Evolutionary conservation across 2,329 filamentous ascomycete species (phyloP), one percentile per base, ranked within the genome.

Genomic region (Talaromyces amestolkiae): DNA sequence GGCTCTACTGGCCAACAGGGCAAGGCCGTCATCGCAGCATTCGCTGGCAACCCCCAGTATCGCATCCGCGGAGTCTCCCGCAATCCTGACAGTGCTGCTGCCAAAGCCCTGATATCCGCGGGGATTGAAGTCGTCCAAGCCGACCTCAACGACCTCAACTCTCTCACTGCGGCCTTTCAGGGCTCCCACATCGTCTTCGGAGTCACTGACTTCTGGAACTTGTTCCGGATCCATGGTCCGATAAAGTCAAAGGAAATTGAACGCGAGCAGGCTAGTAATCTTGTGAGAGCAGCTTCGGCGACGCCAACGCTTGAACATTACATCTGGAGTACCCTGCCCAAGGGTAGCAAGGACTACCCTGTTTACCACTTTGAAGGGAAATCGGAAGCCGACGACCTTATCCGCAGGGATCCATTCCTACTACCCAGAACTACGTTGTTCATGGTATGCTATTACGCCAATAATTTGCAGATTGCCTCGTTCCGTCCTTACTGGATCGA

Each of bases 111-210:
- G 3, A 61, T 63, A 8, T 61, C 60, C 11, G 58, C 67, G 22
- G 76, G 76, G 1, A 72, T 72, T 19, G 72, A 74, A 35, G 39
- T 78, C 1, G 68, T 76, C 1, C 27, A 68, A 35, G 76, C 70
- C 1, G 69, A 78, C 43, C 67, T 77, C 3, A 61, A 70, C 35
- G 73, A 77, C 49, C 10, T 66, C 2, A 22, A 49, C 1, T 73
- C 74, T 1, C 72, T 79, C 1, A 62, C 51, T 7, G 22, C 39
- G 8, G 77, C 76, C 2, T 78, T 78, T 66, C 15, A 67, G 1
- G 81, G 79, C 9, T 83, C 83, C n/a, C 79, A 81, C 64, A 71
- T 80, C 65, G 84, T 87, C 67, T 87, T 86, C 74, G 79, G 78
- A 66, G 81, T 85, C 54, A 87, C 84, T 0, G 80, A 86, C 67